A percentile compares a stretch with the other conserved stretches of the same genome.
Evolutionary conservation across 140 eudicot genomes (phyloP).

Genomic region (Senecio squalidus): DNA sequence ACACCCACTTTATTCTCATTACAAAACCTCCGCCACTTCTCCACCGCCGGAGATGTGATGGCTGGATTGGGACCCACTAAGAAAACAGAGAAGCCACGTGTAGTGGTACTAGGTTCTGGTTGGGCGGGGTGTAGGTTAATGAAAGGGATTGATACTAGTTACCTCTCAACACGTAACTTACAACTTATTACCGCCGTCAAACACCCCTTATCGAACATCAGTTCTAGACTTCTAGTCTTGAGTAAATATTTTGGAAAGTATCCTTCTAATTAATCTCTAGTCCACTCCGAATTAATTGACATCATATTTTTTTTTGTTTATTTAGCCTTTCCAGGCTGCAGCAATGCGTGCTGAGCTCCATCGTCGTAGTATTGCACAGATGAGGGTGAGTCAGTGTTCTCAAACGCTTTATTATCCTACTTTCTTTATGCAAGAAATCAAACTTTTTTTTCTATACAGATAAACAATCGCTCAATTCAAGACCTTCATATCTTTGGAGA

Average conservation of each 20-base stretch:
- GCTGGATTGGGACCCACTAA: constrained; percentile 67
- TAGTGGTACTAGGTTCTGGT: constrained; percentile 92
- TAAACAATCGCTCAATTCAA: constrained; percentile 84
- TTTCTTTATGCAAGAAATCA: background rate
- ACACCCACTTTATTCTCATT: too few relatives aligned
- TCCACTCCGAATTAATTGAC: too few relatives aligned
- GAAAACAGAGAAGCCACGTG: constrained; percentile 72
- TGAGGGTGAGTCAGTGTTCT: constrained; percentile 66
- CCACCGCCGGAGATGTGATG: constrained; percentile 23
- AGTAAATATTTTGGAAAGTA: too few relatives aligned
- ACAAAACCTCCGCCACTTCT: constrained; percentile 8
- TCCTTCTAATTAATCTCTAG: too few relatives aligned
- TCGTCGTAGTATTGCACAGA: constrained; percentile 95
- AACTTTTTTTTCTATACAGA: constrained; percentile 42
- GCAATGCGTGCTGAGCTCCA: constrained; percentile 96
- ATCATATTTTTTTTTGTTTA: constrained; percentile 1
- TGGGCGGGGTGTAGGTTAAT: constrained; percentile 96
- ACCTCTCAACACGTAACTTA: too few relatives aligned
- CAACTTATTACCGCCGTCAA: too few relatives aligned
- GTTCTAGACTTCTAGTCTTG: too few relatives aligned
- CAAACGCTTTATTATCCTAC: constrained; percentile 12
- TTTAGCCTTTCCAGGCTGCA: constrained; percentile 94
- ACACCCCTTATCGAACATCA: too few relatives aligned
- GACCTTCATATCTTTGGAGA: constrained; percentile 93
- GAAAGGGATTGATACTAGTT: constrained; percentile 74